Evolutionary conservation across 2,329 filamentous ascomycete genomes (phyloP).

Genomic region (Fusarium virguliforme): DNA sequence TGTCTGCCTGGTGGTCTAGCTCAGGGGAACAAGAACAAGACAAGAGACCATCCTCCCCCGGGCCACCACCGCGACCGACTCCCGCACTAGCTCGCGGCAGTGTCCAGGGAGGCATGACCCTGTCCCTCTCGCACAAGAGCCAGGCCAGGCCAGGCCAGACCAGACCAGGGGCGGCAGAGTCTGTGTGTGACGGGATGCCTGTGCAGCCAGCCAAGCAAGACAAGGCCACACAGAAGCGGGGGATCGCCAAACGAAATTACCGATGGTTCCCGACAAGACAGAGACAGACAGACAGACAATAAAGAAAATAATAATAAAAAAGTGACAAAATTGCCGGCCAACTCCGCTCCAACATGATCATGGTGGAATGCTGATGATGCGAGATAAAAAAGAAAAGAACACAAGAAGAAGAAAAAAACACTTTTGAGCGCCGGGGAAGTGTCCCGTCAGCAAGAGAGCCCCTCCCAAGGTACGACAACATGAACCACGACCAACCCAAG

Average conservation of each 20-base stretch:
- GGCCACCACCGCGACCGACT: constrained; percentile 15
- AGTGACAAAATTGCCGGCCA: constrained; percentile 24
- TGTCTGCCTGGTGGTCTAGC: constrained; percentile 15
- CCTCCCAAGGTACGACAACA: constrained; percentile 35
- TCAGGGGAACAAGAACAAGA: constrained; percentile 8
- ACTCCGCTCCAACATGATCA: constrained; percentile 41
- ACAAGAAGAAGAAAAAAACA: constrained; percentile 24
- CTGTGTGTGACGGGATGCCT: constrained; percentile 21
- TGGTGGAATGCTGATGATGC: constrained; percentile 43
- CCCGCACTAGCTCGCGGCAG: constrained; percentile 20
- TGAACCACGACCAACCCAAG: constrained; percentile 11
- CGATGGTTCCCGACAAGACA: constrained; percentile 17
- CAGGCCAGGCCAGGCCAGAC: background rate
- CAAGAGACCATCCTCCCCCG: constrained; percentile 19
- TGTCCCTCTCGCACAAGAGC: constrained; percentile 15
- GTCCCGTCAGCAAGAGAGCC: constrained; percentile 20
- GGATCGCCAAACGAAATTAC: constrained; percentile 19
- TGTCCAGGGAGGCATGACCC: constrained; percentile 21
- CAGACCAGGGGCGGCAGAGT: constrained; percentile 18
- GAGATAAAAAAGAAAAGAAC: constrained; percentile 12
- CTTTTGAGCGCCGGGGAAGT: constrained; percentile 49
- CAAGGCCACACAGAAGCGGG: constrained; percentile 16
- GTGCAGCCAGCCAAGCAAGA: constrained; percentile 10
- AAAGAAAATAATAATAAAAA: constrained; percentile 18
- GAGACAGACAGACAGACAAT: constrained; percentile 7